Base-by-base conservation (phyloP, 169 alveolate species). In the Plasmodium sp. region DNA sequence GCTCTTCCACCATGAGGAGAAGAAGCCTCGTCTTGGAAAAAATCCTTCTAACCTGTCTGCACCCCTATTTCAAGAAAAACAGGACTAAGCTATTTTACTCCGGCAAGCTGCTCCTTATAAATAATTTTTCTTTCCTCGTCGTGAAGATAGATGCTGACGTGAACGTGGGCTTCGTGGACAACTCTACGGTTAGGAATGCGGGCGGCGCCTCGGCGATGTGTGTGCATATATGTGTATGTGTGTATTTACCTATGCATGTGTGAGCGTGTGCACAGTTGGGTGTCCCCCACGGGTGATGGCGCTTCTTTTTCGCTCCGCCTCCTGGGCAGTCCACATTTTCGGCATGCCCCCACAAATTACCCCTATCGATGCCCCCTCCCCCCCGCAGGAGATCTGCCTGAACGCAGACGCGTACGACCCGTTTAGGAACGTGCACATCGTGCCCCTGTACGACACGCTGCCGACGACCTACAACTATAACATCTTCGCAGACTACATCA, bases 381-480 rank as follows among this genome's bases (percentile, higher is more conserved):
- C 10, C 22, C 12, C 71, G 54, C 43, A 86, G 93, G 93, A 86
- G 81, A 86, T 86, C n/a, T 54, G 41, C 48, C 27, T 86, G 18
- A 86, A 56, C 33, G 86, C 45, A 77, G 97, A 95, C 33, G 51
- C 94, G 51, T 95, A 90, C 39, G 97, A 95, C 43, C 95, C 88
- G 33, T 95, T 83, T 45, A 92, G 74, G 51, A 79, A 94, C 34
- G 93, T 95, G 16, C 97, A 95, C 58, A 91, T 95, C 9, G 95
- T 95, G 43, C 97, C 97, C 5, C 83, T 95, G 88, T 92, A 95
- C 54, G 97, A 95, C 39, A 95, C 97, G 5, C 39, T 95, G 36
- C 97, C 97, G 58, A 95, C 95, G 12, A 95, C 97, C 22, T 95
- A 95, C 36, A 93, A 95, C 34, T 95, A 90, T 73, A 94, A 95